Percentiles rank a stretch among this genome's conserved stretches.
Evolutionary conservation across 2,329 filamentous ascomycete species (phyloP).

Genomic region (Stromatinia cepivora): DNA sequence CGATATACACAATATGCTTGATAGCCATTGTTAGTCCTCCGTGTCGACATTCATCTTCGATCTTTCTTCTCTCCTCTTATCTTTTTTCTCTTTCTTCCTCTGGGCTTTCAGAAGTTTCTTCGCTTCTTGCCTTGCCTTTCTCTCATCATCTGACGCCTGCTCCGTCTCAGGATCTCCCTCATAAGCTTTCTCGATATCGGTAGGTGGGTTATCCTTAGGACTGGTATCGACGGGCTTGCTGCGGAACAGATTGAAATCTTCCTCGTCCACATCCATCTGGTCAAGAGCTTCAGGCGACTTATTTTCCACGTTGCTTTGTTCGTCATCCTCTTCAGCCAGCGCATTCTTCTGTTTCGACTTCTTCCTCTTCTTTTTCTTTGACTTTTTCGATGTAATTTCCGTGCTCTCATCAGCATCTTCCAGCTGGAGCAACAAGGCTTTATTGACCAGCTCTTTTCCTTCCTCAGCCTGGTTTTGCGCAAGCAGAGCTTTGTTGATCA

Average conservation of each 20-base stretch:
- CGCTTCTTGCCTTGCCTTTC: conserved; percentile 17
- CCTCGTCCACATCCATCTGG: conserved; percentile 19
- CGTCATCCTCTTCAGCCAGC: conserved; percentile 10
- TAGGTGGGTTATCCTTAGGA: conserved; percentile 1
- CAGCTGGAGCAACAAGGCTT: conserved; percentile 16
- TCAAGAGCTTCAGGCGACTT: conserved; percentile 6
- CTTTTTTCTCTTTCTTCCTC: conserved; percentile 22
- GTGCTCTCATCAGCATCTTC: conserved; percentile 16
- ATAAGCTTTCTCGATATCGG: conserved; percentile 19
- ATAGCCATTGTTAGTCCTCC: not conserved
- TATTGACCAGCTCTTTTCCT: conserved; percentile 21
- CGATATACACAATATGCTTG: not conserved
- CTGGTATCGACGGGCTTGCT: conserved; percentile 18
- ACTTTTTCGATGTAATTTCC: conserved; percentile 21
- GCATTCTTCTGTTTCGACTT: conserved; percentile 23
- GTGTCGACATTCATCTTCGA: conserved; percentile 18
- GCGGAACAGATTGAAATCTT: conserved; percentile 20
- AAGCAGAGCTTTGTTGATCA: conserved; percentile 24
- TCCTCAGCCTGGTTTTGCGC: conserved; percentile 5
- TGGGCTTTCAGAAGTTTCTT: conserved; percentile 17
- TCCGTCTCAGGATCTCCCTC: conserved; percentile 19
- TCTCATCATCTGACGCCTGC: conserved; percentile 9
- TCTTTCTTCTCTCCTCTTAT: conserved; percentile 18
- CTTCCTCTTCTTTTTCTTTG: conserved; percentile 25
- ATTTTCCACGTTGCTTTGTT: conserved; percentile 2